A percentile compares a stretch with the other conserved stretches of the same genome.
Evolutionary conservation across 202 grass and related monocot species (phyloP).

Genomic region (Zizania palustris): DNA sequence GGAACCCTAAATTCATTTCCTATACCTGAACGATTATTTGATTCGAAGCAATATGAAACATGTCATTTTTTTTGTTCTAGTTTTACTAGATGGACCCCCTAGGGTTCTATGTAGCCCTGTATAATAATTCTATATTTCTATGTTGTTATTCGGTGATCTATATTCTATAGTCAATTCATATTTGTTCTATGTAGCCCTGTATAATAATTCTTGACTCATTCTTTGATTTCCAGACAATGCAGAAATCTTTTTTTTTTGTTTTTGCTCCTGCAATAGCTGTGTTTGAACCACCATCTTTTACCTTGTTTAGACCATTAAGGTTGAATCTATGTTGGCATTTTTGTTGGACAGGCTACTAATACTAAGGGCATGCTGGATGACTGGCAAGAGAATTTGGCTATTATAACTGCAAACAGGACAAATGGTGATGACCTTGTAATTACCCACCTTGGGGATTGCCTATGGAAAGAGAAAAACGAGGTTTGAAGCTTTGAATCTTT

Average conservation of each 20-base stretch:
- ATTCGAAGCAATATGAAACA: constrained; percentile 14
- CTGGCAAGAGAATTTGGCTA: constrained; percentile 94
- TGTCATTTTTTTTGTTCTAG: neutral
- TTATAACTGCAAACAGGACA: constrained; percentile 90
- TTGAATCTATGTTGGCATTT: neutral
- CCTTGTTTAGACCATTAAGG: neutral
- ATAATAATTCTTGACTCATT: neutral
- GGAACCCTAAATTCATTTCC: neutral
- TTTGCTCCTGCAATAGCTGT: neutral
- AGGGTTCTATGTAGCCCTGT: neutral
- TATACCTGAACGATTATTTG: neutral
- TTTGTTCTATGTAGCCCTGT: neutral
- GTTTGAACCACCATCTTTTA: constrained; percentile 11
- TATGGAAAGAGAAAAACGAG: constrained; percentile 98
- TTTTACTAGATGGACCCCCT: constrained; percentile 1
- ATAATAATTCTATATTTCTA: constrained; percentile 16
- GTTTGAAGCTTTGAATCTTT: constrained; percentile 50
- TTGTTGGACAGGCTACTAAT: constrained; percentile 27
- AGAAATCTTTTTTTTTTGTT: neutral
- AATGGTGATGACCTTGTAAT: constrained; percentile 88
- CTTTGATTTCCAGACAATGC: constrained; percentile 22
- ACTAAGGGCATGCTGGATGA: constrained; percentile 75
- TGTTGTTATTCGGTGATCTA: constrained; percentile 4
- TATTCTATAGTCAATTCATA: neutral
- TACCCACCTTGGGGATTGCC: constrained; percentile 92